These are phyloP conservation scores for Eucalyptus regnans DNA, from an alignment of 345 rosid genomes.

Conservation along the genomic window DNA sequence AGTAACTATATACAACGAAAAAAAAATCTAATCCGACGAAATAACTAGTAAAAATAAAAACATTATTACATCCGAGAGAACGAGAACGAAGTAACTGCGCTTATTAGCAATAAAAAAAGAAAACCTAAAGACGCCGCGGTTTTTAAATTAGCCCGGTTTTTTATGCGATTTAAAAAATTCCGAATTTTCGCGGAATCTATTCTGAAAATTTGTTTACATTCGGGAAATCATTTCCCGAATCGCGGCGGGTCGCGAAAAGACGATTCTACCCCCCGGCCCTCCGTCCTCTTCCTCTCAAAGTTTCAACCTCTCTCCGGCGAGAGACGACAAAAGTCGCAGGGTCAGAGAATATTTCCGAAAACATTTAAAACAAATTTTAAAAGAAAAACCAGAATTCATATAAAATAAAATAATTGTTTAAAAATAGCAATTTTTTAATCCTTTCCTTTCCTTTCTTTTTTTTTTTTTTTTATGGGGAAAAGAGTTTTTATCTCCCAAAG, in stretches of 20 bases:
- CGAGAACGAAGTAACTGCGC: background rate
- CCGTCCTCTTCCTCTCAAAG: background rate
- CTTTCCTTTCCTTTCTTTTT: background rate
- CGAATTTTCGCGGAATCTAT: background rate
- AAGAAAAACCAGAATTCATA: background rate
- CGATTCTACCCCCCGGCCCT: background rate
- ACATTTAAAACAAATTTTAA: background rate
- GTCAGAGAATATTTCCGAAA: background rate
- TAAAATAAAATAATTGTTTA: background rate
- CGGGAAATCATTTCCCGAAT: background rate
- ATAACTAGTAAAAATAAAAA: background rate
- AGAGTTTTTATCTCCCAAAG: background rate
- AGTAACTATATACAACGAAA: background rate
- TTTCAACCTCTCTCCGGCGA: background rate
- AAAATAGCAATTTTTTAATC: background rate
- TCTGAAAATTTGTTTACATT: background rate
- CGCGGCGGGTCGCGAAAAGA: background rate
- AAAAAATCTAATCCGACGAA: background rate
- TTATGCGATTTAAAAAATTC: background rate
- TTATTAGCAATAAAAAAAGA: background rate
- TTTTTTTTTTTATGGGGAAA: background rate
- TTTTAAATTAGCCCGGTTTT: background rate
- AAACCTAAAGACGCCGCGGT: background rate
- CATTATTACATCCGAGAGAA: background rate
- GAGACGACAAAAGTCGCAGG: background rate